Evolutionary conservation across 139 green algal genomes (phyloP), one percentile per base, ranked within the genome.

Genomic region (Coelastrella sp.): DNA sequence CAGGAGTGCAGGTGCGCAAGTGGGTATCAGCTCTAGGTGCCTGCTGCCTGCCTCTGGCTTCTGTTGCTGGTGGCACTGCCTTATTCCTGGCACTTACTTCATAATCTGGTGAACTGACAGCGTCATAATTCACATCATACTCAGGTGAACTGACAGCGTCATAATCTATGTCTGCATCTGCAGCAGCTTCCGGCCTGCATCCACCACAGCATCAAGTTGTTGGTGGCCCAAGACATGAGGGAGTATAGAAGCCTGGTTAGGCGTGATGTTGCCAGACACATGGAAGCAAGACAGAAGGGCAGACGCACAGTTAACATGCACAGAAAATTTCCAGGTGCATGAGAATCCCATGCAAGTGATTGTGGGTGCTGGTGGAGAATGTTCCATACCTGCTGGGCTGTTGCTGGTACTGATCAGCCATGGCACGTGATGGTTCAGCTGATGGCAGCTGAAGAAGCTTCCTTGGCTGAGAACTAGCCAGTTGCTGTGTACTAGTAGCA

Each of bases 41-140:
- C 68, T 76, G 68, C 8, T 76, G 24, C 4, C 76, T 60, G 78
- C 8, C 35, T 70, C 15, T 56, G 49, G 25, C 49, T 66, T 49
- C 49, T 68, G 10, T 11, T 84, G 78, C 49, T 35, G 12, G 11
- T 84, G 78, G 0, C 15, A 75, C 59, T 6, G 15, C 19, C 7
- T 60, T 27, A 3, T 87, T 25, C 6, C 6, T 60, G 70, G 12
- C 84, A 82, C 84, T 89, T 49, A 89, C 84, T 19, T 89, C 84
- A 73, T 89, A 89, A 14, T 81, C 70, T 82, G 84, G 84, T 22
- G 49, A 70, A n/a, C 72, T 89, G 70, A 83, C 84, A 27, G 84
- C 84, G 9, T 82, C 84, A 68, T 89, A 89, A 24, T 89, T 70
- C 12, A 90, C 73, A 6, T 90, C 85, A 68, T 84, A 90, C 58